Evolutionary conservation across 2,329 filamentous ascomycete genomes (phyloP), one percentile per base, ranked within the genome.

Genomic region (Cephalotrichum gorgonifer): DNA sequence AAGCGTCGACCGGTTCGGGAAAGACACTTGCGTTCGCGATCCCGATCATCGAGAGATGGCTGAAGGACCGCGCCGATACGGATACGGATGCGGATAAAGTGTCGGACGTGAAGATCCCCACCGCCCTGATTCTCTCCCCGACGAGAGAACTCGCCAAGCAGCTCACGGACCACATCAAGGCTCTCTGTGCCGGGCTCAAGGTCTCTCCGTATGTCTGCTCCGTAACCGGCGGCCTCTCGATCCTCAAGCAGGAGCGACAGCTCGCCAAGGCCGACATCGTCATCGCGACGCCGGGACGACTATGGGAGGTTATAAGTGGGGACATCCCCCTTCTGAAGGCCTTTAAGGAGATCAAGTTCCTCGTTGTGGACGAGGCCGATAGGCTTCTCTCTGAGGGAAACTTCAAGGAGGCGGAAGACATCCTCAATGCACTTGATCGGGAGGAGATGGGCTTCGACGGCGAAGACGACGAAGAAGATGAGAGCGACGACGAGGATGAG

Each of bases 1-100:
- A 98, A 68, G 93, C 93, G 2, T 85, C 91, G 11, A 98, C 93
- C 0, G 93, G 93, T 55, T 97, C 93, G 14, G 93, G 93, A 57
- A 98, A 98, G 68, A 98, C 93, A 0, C 71, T 98, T 42, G 91
- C 93, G 0, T 98, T 95, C 64, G 88, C 85, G 1, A 89, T 98
- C 53, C 93, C 93, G 0, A 93, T 98, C 50, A 72, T 97, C 9
- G 90, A 98, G 64, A 75, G 78, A 49, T 96, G 85, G 73, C 67
- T 98, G 33, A 75, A 78, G 52, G 60, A 61, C 50, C 64, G 63
- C 25, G 28, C 41, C 3, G 64, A 64, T 39, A 63, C 62, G 14
- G 58, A 59, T 22, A 60, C 63, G 17, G 64, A 69, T 48, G 53
- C 60, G 45, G 50, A 55, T 50, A 56, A 47, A 7, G 50, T 50